Conservation (phyloP, 192 early-diverging fungal genomes). For the Mortierella alpina region DNA sequence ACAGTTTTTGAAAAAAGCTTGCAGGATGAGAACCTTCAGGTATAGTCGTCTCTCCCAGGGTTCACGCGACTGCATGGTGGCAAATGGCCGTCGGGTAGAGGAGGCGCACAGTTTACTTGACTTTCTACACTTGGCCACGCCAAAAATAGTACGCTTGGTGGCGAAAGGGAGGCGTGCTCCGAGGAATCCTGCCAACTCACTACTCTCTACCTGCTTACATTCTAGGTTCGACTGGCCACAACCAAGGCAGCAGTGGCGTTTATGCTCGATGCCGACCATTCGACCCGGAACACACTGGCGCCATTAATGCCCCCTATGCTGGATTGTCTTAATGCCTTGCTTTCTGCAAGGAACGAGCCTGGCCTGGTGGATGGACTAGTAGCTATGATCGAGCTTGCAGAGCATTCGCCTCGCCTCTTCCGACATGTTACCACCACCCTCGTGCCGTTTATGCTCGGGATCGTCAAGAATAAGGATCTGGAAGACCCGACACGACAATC, state of each 20-base stretch:
- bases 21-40: constrained; percentile 55
- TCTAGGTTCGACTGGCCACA: constrained; percentile 76
- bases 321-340: constrained; percentile 67
- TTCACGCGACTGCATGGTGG: no score
- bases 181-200: no score
- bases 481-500: constrained; percentile 88
- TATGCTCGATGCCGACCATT: constrained; percentile 71
- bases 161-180: no score
- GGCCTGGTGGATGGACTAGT: constrained; percentile 75
- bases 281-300: constrained; percentile 60
- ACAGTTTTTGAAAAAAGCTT: constrained; percentile 77
- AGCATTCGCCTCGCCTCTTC: constrained; percentile 84
- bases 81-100: no score
- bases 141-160: not conserved
- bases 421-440: constrained; percentile 73
- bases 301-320: constrained; percentile 85
- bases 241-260: constrained; percentile 80
- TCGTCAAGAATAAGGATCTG: constrained; percentile 82
- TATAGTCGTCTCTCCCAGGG: not conserved
- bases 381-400: constrained; percentile 86
- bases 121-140: no score
- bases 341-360: constrained; percentile 73
- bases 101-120: not conserved
- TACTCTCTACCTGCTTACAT: not conserved
- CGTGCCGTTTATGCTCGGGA: constrained; percentile 77